A percentile compares a stretch with the other conserved stretches of the same genome.
These are phyloP conservation scores for Heliamphora pulchella DNA, from an alignment of 179 eudicot species.

Conservation along the genomic window DNA sequence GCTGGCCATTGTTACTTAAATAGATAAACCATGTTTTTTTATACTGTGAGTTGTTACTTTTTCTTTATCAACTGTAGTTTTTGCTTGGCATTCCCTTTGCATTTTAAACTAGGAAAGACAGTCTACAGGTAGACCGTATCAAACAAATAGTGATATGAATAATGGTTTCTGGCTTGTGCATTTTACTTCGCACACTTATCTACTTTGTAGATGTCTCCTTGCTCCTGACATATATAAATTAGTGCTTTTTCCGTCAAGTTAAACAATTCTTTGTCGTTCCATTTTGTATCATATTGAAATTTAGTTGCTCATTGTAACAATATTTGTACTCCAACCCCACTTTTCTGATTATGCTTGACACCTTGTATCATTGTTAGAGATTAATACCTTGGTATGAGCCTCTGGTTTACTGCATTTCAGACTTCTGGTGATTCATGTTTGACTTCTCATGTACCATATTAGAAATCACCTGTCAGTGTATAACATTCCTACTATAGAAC, in stretches of 20 bases:
- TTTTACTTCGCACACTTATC: neutral
- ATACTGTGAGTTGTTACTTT: too few relatives aligned
- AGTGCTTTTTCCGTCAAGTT: neutral
- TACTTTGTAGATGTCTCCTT: neutral
- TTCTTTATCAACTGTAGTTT: too few relatives aligned
- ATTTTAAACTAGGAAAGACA: neutral
- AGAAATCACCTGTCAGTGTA: neutral
- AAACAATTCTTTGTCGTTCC: neutral
- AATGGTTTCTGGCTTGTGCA: neutral
- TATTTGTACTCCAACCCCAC: neutral
- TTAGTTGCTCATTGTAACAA: neutral
- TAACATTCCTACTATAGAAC: neutral
- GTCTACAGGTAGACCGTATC: neutral
- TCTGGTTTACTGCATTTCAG: neutral
- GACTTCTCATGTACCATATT: neutral
- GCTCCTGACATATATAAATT: neutral
- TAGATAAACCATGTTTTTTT: too few relatives aligned
- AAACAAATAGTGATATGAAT: neutral
- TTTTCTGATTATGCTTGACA: neutral
- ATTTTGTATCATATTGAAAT: neutral
- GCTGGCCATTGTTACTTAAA: too few relatives aligned
- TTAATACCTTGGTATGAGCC: neutral
- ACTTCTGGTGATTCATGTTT: neutral
- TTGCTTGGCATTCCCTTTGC: too few relatives aligned
- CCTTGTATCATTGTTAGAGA: neutral